phyloP scores from a whole-genome alignment of 2,329 filamentous ascomycete species.

The Rhynchosporium agropyri region DNA sequence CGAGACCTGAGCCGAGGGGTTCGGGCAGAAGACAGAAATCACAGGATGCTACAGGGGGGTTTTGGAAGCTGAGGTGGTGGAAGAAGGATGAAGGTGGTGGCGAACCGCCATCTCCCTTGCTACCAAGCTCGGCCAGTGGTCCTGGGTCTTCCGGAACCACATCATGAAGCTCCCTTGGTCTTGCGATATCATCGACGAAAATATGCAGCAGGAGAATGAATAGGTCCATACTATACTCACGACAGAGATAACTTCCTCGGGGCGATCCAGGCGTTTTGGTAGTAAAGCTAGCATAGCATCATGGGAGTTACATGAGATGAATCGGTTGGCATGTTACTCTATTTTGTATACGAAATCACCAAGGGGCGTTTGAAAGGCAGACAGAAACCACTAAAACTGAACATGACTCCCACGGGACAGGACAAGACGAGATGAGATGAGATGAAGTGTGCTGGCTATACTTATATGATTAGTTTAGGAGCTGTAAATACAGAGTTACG shows the following conservation, averaged over 20 bases:
- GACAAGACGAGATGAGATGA: too few relatives aligned
- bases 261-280: slow-evolving; percentile 4
- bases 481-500: too few relatives aligned
- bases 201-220: background rate
- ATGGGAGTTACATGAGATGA: background rate
- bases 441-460: too few relatives aligned
- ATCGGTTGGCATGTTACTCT: slow-evolving; percentile 7
- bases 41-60: slow-evolving; percentile 54
- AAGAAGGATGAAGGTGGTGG: slow-evolving; percentile 35
- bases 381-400: too few relatives aligned
- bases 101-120: slow-evolving; percentile 29
- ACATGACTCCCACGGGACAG: too few relatives aligned
- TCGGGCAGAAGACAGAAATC: slow-evolving; percentile 44
- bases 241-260: background rate
- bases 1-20: slow-evolving; percentile 44
- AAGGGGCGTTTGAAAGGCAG: too few relatives aligned
- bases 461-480: too few relatives aligned
- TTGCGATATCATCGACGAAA: background rate
- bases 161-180: background rate
- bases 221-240: background rate
- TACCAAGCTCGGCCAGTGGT: slow-evolving; percentile 17
- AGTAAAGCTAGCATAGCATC: background rate
- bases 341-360: slow-evolving; percentile 6
- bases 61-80: slow-evolving; percentile 62
- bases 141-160: slow-evolving; percentile 23